Percentiles rank a stretch among this genome's conserved stretches.
phyloP scores from a whole-genome alignment of 2,329 filamentous ascomycete genomes.

The Fusarium guadeloupense region DNA sequence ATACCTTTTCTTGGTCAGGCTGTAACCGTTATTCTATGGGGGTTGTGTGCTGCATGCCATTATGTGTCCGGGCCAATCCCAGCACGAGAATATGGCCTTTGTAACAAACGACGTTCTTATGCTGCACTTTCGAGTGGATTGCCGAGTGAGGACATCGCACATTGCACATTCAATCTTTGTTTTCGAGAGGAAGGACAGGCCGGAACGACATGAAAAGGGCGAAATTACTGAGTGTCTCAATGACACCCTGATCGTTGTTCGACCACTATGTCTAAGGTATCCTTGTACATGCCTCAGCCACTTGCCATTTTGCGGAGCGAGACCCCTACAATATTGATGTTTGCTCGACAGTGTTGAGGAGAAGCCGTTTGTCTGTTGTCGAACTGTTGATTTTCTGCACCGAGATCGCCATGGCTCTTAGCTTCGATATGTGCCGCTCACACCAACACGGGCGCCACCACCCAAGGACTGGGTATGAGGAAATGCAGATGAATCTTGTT shows the following conservation, averaged over 20 bases:
- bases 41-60: constrained; percentile 5
- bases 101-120: constrained; percentile 12
- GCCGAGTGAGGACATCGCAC: not conserved
- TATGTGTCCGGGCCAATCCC: constrained; percentile 2
- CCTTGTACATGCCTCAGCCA: not conserved
- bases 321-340: constrained; percentile 6
- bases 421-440: constrained; percentile 4
- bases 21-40: constrained; percentile 4
- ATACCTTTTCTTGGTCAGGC: not conserved
- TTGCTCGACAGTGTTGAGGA: constrained; percentile 24
- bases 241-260: not conserved
- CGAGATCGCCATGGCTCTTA: constrained; percentile 7
- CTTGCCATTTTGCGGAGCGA: not conserved
- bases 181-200: not conserved
- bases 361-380: constrained; percentile 21
- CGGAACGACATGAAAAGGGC: not conserved
- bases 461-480: constrained; percentile 23
- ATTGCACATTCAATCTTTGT: not conserved
- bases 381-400: constrained; percentile 19
- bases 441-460: constrained; percentile 4
- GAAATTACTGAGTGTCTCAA: not conserved
- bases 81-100: not conserved
- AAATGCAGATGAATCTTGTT: not conserved
- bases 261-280: not conserved
- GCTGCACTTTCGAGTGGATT: constrained; percentile 11